A percentile compares a stretch with the other conserved stretches of the same genome.
These are phyloP conservation scores for Aspergillus saccharolyticus DNA, from an alignment of 495 filamentous ascomycete species.

Conservation along the genomic window DNA sequence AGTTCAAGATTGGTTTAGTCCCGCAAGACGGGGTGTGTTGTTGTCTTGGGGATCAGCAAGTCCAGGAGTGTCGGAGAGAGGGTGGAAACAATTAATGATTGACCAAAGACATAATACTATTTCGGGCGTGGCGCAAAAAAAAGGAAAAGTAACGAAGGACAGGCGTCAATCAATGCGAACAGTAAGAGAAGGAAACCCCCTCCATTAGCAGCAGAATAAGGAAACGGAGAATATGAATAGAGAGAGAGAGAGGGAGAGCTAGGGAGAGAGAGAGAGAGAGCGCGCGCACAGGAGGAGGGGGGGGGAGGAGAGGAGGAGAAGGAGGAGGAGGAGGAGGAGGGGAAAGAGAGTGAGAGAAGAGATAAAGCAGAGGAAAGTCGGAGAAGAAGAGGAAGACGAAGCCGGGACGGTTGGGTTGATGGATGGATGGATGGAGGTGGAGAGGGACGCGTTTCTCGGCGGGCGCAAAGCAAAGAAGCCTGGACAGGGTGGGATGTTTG, in stretches of 20 bases:
- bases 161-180: constrained; percentile 16
- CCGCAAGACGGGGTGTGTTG: neutral
- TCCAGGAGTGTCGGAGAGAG: constrained; percentile 3
- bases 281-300: neutral
- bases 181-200: constrained; percentile 18
- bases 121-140: constrained; percentile 6
- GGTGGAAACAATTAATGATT: constrained; percentile 5
- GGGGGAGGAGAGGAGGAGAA: constrained; percentile 3
- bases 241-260: constrained; percentile 11
- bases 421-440: neutral
- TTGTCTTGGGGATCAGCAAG: constrained; percentile 10
- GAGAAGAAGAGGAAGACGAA: neutral
- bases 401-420: neutral
- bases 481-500: neutral
- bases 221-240: constrained; percentile 12
- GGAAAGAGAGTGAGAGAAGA: neutral
- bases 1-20: constrained; percentile 1
- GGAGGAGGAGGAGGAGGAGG: neutral
- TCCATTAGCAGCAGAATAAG: constrained; percentile 16
- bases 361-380: neutral
- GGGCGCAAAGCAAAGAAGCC: constrained; percentile 3
- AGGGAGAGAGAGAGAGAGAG: neutral
- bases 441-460: neutral
- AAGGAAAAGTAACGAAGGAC: constrained; percentile 12
- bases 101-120: constrained; percentile 17